phyloP scores from a whole-genome alignment of 176 grass and related monocot species.

The Luzula sylvatica region DNA sequence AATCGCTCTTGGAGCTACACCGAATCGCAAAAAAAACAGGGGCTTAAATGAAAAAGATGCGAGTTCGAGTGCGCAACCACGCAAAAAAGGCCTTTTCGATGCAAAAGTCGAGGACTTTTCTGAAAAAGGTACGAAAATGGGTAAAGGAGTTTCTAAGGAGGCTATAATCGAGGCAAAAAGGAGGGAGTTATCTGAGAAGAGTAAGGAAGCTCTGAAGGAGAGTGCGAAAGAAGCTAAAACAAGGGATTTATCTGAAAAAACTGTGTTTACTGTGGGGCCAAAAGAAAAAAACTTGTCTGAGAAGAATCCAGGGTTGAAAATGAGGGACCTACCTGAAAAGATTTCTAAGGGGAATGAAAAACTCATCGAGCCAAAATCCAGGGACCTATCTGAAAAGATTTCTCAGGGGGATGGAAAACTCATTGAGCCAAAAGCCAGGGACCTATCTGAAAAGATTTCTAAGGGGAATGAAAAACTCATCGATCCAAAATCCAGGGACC shows the following conservation, averaged over 20 bases:
- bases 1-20: conserved; percentile 4
- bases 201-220: not conserved
- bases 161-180: not conserved
- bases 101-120: conserved; percentile 4
- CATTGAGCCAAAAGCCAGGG: conserved; percentile 9
- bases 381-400: conserved; percentile 13
- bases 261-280: too few species aligned
- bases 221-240: not conserved
- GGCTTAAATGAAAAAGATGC: conserved; percentile 10
- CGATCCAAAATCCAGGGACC: not conserved
- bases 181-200: not conserved
- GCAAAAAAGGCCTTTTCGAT: not conserved
- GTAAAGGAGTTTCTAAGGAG: not conserved
- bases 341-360: not conserved
- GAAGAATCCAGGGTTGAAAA: conserved; percentile 1
- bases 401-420: too few species aligned
- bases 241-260: not conserved
- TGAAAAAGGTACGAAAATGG: not conserved
- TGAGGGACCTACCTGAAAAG: not conserved
- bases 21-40: conserved; percentile 14
- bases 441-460: not conserved
- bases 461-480: conserved; percentile 3
- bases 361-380: conserved; percentile 5
- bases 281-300: too few species aligned
- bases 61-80: conserved; percentile 2